Conservation (phyloP, 352 stramenopile genomes). For the Phytophthora sojae region DNA sequence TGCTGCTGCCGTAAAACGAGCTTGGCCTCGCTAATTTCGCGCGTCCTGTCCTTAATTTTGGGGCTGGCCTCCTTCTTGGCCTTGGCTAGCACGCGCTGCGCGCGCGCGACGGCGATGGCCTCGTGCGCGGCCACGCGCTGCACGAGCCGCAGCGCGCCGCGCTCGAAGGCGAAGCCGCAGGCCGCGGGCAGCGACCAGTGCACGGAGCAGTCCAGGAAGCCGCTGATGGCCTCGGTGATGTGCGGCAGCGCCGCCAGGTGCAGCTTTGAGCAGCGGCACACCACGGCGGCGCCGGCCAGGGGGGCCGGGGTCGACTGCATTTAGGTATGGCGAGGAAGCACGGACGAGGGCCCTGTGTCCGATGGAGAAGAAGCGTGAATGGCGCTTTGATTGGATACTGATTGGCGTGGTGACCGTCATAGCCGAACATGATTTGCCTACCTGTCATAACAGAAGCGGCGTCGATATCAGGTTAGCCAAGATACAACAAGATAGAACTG, state of each 20-base stretch:
- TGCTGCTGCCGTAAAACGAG: constrained; percentile 9
- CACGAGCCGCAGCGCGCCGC: constrained; percentile 30
- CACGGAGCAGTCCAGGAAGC: constrained; percentile 39
- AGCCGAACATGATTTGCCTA: neutral
- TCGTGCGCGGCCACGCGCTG: constrained; percentile 31
- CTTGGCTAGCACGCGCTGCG: neutral
- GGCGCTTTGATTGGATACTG: constrained; percentile 28
- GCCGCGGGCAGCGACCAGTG: constrained; percentile 36
- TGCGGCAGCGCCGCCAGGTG: constrained; percentile 37
- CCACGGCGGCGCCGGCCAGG: constrained; percentile 22
- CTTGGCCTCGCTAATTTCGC: neutral
- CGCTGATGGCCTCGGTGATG: constrained; percentile 37
- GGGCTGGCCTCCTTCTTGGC: too few relatives aligned
- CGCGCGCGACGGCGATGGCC: neutral
- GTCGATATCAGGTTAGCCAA: too few relatives aligned
- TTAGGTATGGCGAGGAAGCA: neutral
- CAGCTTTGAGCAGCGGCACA: constrained; percentile 30
- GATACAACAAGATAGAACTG: too few relatives aligned
- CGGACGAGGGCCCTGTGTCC: neutral
- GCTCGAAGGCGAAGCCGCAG: constrained; percentile 28
- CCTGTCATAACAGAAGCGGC: neutral
- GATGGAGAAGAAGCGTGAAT: constrained; percentile 30
- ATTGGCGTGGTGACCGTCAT: neutral
- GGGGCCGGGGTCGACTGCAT: constrained; percentile 13
- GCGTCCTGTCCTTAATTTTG: too few relatives aligned